Conservation (phyloP, 164 flowering plant species). For the Chloranthus sessilifolius region DNA sequence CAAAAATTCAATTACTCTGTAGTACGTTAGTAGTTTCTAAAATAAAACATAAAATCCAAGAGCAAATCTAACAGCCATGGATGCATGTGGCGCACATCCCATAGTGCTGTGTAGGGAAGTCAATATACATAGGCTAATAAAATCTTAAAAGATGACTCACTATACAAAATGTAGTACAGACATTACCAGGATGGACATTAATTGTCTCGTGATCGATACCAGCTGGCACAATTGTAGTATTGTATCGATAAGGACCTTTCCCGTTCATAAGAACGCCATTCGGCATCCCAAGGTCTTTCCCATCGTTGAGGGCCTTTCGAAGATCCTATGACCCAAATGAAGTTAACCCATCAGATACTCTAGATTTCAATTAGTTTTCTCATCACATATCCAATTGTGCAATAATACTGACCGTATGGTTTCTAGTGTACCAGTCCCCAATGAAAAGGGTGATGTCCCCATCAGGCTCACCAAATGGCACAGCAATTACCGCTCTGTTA, state of each 20-base stretch:
- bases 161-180: neutral
- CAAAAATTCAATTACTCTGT: too few relatives aligned
- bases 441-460: conserved; percentile 40
- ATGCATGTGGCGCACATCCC: too few relatives aligned
- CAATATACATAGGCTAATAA: too few relatives aligned
- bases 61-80: too few relatives aligned
- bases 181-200: conserved; percentile 63
- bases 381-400: neutral
- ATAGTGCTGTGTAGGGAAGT: too few relatives aligned
- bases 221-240: conserved; percentile 56
- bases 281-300: conserved; percentile 60
- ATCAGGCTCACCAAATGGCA: conserved; percentile 41
- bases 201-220: conserved; percentile 54
- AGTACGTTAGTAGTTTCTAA: too few relatives aligned
- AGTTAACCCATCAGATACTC: neutral
- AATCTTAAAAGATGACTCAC: too few relatives aligned
- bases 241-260: conserved; percentile 65
- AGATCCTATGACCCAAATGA: conserved; percentile 27
- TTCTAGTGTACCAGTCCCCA: conserved; percentile 50
- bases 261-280: conserved; percentile 80
- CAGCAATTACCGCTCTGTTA: conserved; percentile 24
- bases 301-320: conserved; percentile 40
- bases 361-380: too few relatives aligned
- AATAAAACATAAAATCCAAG: too few relatives aligned
- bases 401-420: conserved; percentile 24